Percentiles rank a stretch among this genome's conserved stretches.
These are phyloP conservation scores for Phlegmacium glaucopus DNA, from an alignment of 768 basidiomycete species.

Conservation along the genomic window DNA sequence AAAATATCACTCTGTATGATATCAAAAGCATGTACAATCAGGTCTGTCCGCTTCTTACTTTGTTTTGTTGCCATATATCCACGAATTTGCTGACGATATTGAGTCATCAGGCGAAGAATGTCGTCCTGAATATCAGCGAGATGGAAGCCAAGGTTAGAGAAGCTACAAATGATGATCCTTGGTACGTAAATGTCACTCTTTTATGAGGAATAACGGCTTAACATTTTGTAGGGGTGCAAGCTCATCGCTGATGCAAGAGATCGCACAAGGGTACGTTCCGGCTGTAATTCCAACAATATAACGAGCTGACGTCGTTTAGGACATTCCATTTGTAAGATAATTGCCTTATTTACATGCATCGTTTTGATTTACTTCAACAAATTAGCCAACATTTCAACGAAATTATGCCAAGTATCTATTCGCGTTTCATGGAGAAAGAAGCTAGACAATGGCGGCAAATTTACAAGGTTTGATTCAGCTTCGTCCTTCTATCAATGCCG, in stretches of 20 bases:
- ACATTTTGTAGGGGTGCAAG: slow-evolving; percentile 79
- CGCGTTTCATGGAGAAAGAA: slow-evolving; percentile 97
- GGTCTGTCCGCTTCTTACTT: slow-evolving; percentile 35
- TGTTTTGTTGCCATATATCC: slow-evolving; percentile 1
- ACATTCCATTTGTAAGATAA: slow-evolving; percentile 92
- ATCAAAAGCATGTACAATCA: slow-evolving; percentile 94
- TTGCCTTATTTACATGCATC: background rate
- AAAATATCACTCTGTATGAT: slow-evolving; percentile 87
- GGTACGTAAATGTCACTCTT: slow-evolving; percentile 49
- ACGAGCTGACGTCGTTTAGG: slow-evolving; percentile 33
- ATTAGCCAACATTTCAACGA: slow-evolving; percentile 96
- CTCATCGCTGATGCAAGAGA: slow-evolving; percentile 97
- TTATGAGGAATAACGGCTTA: background rate
- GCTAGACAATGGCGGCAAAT: slow-evolving; percentile 98
- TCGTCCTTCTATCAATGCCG: background rate
- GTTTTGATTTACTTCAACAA: slow-evolving; percentile 7
- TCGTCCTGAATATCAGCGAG: slow-evolving; percentile 93
- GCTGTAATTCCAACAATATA: background rate
- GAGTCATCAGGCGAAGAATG: slow-evolving; percentile 77
- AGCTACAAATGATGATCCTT: slow-evolving; percentile 97
- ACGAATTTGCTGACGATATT: slow-evolving; percentile 15
- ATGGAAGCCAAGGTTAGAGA: slow-evolving; percentile 97
- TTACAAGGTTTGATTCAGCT: slow-evolving; percentile 68
- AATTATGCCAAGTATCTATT: slow-evolving; percentile 97
- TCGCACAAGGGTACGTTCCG: slow-evolving; percentile 79